Evolutionary conservation across 768 basidiomycete species (phyloP).

Genomic region (Leccinum sublutescens): DNA sequence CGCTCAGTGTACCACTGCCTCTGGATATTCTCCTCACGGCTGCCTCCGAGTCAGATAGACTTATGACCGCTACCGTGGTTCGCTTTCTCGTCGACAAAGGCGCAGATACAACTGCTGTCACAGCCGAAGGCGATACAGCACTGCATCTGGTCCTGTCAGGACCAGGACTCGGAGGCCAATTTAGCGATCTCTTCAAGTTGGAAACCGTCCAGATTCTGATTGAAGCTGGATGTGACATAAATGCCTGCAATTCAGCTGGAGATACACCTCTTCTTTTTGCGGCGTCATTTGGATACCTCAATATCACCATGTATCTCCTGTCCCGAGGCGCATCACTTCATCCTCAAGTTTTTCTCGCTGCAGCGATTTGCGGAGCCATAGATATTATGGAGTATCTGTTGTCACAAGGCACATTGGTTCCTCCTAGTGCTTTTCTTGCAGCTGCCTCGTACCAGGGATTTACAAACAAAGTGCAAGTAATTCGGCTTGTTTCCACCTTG

Average conservation of each 20-base stretch:
- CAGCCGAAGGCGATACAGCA: neutral
- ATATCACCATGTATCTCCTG: too few relatives aligned
- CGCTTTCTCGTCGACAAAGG: neutral
- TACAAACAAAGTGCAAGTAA: too few relatives aligned
- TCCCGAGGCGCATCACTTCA: too few relatives aligned
- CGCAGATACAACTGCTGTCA: neutral
- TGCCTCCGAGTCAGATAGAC: neutral
- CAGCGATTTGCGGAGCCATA: too few relatives aligned
- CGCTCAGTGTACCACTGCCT: neutral
- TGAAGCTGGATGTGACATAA: neutral
- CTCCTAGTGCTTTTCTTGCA: too few relatives aligned
- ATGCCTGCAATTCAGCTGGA: neutral
- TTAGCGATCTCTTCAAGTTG: neutral
- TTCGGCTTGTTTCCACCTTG: too few relatives aligned
- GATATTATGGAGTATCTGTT: too few relatives aligned
- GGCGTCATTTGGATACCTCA: too few relatives aligned
- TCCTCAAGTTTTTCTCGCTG: too few relatives aligned
- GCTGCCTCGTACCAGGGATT: too few relatives aligned
- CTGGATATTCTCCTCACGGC: neutral
- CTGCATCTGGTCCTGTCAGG: neutral
- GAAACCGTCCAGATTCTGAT: neutral
- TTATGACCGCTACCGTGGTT: neutral
- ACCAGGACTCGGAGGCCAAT: too few relatives aligned
- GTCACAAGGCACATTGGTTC: too few relatives aligned
- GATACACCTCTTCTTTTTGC: neutral